Conservation (phyloP, 2,329 filamentous ascomycete species). For the Fusarium sambucinum region DNA sequence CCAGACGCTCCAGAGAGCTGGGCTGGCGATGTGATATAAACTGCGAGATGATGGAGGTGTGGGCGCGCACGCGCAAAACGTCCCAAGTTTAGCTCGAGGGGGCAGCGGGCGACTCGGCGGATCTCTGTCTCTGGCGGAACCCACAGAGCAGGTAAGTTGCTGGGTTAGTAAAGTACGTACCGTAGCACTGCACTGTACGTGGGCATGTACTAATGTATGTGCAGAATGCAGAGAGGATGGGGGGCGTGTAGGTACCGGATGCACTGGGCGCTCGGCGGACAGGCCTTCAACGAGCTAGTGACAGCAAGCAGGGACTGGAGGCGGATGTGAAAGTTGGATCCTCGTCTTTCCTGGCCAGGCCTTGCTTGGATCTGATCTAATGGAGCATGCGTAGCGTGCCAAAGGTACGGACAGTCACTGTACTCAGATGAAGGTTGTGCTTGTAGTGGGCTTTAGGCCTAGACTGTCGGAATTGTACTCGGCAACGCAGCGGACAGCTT, state of each 20-base stretch:
- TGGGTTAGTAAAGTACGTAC: conserved; percentile 18
- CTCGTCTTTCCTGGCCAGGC: conserved; percentile 30
- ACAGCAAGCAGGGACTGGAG: conserved; percentile 42
- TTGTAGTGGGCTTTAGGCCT: conserved; percentile 32
- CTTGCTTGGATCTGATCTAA: conserved; percentile 4
- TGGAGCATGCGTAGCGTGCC: conserved; percentile 36
- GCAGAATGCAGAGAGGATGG: conserved; percentile 24
- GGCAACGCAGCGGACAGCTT: conserved; percentile 10
- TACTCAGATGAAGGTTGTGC: conserved; percentile 21
- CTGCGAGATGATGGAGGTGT: conserved; percentile 48
- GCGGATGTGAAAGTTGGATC: conserved; percentile 40
- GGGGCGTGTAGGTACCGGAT: conserved; percentile 39
- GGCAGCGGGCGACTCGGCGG: conserved; percentile 44
- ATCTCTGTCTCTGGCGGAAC: conserved; percentile 39
- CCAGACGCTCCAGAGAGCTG: conserved; percentile 46
- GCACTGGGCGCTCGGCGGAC: conserved; percentile 42
- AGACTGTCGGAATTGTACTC: not conserved
- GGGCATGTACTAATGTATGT: conserved; percentile 1
- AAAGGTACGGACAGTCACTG: conserved; percentile 16
- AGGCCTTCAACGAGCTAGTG: conserved; percentile 41
- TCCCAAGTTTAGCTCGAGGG: conserved; percentile 45
- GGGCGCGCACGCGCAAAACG: conserved; percentile 47
- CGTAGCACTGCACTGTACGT: conserved; percentile 15
- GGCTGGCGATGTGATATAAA: conserved; percentile 48
- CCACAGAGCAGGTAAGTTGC: conserved; percentile 11